Evolutionary conservation across 1,284 basidiomycete genomes (phyloP), one percentile per base, ranked within the genome.

Genomic region (Ceratorhiza oryzae-sativae): DNA sequence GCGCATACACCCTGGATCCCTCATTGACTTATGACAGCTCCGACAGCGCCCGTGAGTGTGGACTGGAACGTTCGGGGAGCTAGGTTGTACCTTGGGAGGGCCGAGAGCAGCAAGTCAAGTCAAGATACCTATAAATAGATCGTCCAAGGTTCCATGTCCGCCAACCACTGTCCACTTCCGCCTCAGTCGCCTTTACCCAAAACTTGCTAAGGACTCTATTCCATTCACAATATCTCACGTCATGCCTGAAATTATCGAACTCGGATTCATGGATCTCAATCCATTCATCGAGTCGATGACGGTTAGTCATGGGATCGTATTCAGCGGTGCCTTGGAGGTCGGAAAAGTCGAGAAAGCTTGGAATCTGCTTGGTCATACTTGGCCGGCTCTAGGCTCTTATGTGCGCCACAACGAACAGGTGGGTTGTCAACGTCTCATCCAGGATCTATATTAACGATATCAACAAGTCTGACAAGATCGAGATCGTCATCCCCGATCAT

Each of bases 211-310:
- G 13, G 6, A 12, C 9, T 45, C n/a, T 45, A 10, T 45, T 18
- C 5, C 13, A 39, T 10, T 45, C 18, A 10, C 10, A 45, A 3
- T 18, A 45, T 45, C 42, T 45, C 42, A 10, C 34, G 49, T n/a
- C 23, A 53, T 53, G 49, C 23, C 27, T 53, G 27, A 25, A 32
- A 53, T 32, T 25, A 53, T 53, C 27, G 23, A 53, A 53, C 23
- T 53, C 4, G 49, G 25, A 25, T 46, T 63, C 25, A 63, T 63
- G 60, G 60, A 63, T n/a, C 60, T 63, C 25, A 63, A 63, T 27
- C 46, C 60, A 2, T 41, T 45, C 20, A 45, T 45, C n/a, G 60
- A 63, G 36, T 48, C 60, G 13, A 25, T 63, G n/a, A 49, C 45
- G 23, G 25, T 63, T 13, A 63, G 60, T 32, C 41, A 25, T 18